Evolutionary conservation across 192 early-diverging fungal species (phyloP), one percentile per base, ranked within the genome.

Genomic region (Backusella luteola): DNA sequence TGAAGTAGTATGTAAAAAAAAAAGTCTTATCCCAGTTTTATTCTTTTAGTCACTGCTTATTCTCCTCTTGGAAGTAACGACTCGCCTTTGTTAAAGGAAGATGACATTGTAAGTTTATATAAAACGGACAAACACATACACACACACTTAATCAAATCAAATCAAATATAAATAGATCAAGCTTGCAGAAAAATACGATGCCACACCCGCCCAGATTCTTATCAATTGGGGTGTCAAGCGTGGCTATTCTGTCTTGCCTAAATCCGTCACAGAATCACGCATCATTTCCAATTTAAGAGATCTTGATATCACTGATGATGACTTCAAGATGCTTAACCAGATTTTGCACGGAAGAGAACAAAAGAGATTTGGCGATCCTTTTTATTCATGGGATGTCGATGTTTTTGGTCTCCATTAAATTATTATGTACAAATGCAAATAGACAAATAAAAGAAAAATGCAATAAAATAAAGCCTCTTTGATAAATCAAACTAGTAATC

Each of bases 181-280:
- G n/a, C 77, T 96, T 71, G 94, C 94, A 9, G 81, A 92, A 75
- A 88, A 88, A 67, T 90, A 94, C 56, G 75, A 84, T 29, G 86
- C 84, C 71, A 84, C 87, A 1, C 83, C 90, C 2, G 94, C 93
- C 3, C 94, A 96, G 76, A 91, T 94, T 44, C 78, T 92, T 5
- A 79, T 96, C 68, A 87, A 90, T 14, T 96, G 95, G 95, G 91
- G 80, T 46, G 77, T 87, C 21, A 85, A 93, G 75, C 89, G 95
- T 68, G 93, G 93, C 1, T 91, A 91, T 36, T 76, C 82, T 2
- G 94, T 94, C 6, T 90, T 96, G 77, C 94, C 95, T 72, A 95
- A 95, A 85, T 94, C 93, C 4, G 90, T 87, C 69, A 91, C 88
- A 68, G 80, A 83, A 23, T 73, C 74, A 26, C 78, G 78, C 11